phyloP scores from a whole-genome alignment of 805 yeast species.

The Vanderwaltozyma tropicalis region DNA sequence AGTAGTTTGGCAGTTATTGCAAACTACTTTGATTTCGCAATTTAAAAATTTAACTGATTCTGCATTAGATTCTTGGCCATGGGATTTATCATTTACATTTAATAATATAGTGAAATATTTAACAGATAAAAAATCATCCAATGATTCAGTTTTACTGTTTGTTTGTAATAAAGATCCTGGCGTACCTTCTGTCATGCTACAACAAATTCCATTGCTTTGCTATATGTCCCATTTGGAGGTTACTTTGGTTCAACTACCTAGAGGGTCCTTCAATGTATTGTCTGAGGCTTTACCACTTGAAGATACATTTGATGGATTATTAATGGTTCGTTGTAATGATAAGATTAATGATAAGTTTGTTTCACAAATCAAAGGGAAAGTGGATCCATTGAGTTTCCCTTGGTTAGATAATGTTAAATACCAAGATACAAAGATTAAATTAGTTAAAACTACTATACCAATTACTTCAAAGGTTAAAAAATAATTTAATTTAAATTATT shows the following conservation, averaged over 20 bases:
- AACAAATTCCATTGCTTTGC: constrained; percentile 49
- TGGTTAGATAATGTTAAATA: constrained; percentile 20
- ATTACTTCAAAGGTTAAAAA: constrained; percentile 3
- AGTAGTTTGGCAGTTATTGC: constrained; percentile 31
- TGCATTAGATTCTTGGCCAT: constrained; percentile 11
- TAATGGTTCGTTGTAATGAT: constrained; percentile 16
- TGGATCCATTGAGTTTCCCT: constrained; percentile 11
- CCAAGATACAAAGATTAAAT: constrained; percentile 10
- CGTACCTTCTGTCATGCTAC: constrained; percentile 38
- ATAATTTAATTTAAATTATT: background rate
- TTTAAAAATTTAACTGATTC: constrained; percentile 21
- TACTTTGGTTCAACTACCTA: constrained; percentile 53
- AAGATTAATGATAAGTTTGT: constrained; percentile 14
- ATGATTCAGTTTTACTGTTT: constrained; percentile 30
- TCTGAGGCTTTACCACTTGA: constrained; percentile 5
- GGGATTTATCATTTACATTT: constrained; percentile 27
- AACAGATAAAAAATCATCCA: constrained; percentile 33
- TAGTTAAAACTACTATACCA: constrained; percentile 17
- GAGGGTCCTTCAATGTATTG: constrained; percentile 23
- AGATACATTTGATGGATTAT: constrained; percentile 13
- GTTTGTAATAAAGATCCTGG: constrained; percentile 48
- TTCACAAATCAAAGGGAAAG: constrained; percentile 11
- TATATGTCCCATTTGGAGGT: constrained; percentile 32
- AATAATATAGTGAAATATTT: constrained; percentile 43
- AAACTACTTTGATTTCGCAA: constrained; percentile 28